A percentile compares a stretch with the other conserved stretches of the same genome.
phyloP scores from a whole-genome alignment of 1,284 basidiomycete species.

The Clitocybe nebularis region DNA sequence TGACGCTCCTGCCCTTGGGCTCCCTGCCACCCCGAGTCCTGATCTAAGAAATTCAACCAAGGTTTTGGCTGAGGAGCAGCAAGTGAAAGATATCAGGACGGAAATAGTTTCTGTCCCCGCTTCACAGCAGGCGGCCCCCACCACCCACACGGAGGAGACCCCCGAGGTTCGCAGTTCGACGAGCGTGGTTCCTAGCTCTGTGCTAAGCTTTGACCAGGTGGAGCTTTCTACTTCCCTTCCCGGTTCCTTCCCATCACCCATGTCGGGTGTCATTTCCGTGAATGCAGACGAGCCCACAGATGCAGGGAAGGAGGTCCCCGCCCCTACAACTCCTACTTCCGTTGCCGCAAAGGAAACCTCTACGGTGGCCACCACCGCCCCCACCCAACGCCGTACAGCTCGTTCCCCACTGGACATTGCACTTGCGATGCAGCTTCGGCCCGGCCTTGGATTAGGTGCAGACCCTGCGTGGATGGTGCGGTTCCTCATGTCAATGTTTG shows the following conservation, averaged over 20 bases:
- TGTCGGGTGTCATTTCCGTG: neutral
- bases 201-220: no score
- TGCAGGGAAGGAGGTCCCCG: no score
- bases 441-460: constrained; percentile 60
- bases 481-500: constrained; percentile 74
- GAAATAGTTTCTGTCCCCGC: neutral
- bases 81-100: neutral
- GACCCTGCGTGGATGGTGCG: constrained; percentile 76
- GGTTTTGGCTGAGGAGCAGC: neutral
- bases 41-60: constrained; percentile 3
- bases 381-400: constrained; percentile 18
- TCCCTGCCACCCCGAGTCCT: constrained; percentile 11
- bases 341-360: neutral
- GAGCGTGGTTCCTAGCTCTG: no score
- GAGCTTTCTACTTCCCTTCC: constrained; percentile 12
- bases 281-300: no score
- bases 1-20: constrained; percentile 26
- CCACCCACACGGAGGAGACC: no score
- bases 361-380: constrained; percentile 2
- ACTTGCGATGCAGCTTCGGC: constrained; percentile 71
- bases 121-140: no score
- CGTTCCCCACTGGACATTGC: constrained; percentile 59
- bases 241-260: constrained; percentile 15
- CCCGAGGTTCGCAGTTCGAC: no score
- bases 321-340: neutral